Evolutionary conservation across 2,329 filamentous ascomycete species (phyloP), one percentile per base, ranked within the genome.

Genomic region (Pseudogymnoascus sp.): DNA sequence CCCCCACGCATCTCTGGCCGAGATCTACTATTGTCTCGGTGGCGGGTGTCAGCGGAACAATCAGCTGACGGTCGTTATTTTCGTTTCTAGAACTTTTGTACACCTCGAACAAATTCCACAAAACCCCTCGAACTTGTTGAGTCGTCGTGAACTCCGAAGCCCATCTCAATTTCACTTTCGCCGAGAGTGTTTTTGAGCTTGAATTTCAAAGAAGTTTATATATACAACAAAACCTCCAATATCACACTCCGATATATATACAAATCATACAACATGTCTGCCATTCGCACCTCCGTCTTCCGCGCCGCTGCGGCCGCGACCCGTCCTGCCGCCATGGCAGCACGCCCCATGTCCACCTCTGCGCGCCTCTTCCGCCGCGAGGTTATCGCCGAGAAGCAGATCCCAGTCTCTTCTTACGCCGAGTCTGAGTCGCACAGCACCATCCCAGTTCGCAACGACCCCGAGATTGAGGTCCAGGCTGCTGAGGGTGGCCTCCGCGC

Each of bases 371-470:
- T 62, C 35, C 28, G 33, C 50, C 65, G 66, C 33, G 68, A 71
- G 20, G 43, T 67, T 12, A 64, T 71, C 58, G 62, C 68, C 4
- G 68, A 71, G 59, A 68, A 67, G 36, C 69, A 71, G 60, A 64
- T 71, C 41, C 63, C 65, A 11, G 57, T 63, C 22, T 61, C 66
- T 22, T 61, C 65, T 11, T 70, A 68, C 62, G 50, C 59, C 25
- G 63, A 43, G 11, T 18, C 38, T 20, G 39, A 43, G 39, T 43
- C 39, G 18, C 39, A 63, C 41, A 62, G 66, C 6, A 69, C 66
- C 4, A 65, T 71, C 39, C 62, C 62, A 20, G 67, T 71, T 37
- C 65, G 65, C n/a, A 66, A 69, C 11, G 58, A 57, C 15, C 37
- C 33, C 12, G 35, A 30, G 33, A 36, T 60, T 30, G 50, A 60